phyloP scores from a whole-genome alignment of 2,329 filamentous ascomycete species.

The Colletotrichum sp. region DNA sequence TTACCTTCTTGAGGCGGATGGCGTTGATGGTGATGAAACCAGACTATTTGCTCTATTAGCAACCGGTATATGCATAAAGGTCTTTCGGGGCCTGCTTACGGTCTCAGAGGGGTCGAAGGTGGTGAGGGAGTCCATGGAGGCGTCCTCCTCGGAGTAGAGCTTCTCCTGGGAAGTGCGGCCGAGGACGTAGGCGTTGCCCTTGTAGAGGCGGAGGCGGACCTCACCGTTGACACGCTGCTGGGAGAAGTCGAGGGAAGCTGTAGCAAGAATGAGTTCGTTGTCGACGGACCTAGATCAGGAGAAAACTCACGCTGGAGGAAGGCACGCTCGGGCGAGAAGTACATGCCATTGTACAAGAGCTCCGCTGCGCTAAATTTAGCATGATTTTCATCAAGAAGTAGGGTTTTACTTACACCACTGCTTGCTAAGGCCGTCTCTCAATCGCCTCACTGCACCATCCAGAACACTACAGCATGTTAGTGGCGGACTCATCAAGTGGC shows the following conservation, averaged over 20 bases:
- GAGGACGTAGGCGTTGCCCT: slow-evolving; percentile 49
- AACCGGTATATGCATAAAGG: background rate
- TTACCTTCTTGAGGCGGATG: slow-evolving; percentile 63
- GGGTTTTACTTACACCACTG: no score
- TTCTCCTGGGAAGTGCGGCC: slow-evolving; percentile 51
- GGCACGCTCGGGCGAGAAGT: slow-evolving; percentile 50
- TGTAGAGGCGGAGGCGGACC: slow-evolving; percentile 37
- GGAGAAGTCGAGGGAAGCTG: slow-evolving; percentile 16
- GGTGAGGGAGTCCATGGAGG: slow-evolving; percentile 55
- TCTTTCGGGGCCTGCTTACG: background rate
- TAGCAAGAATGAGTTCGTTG: background rate
- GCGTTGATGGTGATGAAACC: slow-evolving; percentile 73
- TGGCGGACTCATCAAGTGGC: background rate
- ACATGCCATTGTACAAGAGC: slow-evolving; percentile 52
- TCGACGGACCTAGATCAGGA: fast-evolving
- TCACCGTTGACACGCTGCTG: slow-evolving; percentile 24
- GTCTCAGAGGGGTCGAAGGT: slow-evolving; percentile 47
- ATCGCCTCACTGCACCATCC: slow-evolving; percentile 38
- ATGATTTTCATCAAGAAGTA: no score
- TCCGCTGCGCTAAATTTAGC: background rate
- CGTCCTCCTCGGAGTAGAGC: slow-evolving; percentile 55
- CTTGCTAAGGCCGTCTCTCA: no score
- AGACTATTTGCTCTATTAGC: background rate
- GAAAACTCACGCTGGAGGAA: slow-evolving; percentile 5
- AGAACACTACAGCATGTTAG: slow-evolving; percentile 37